Base-by-base conservation (phyloP, 768 basidiomycete genomes). In the Russula sp. region DNA sequence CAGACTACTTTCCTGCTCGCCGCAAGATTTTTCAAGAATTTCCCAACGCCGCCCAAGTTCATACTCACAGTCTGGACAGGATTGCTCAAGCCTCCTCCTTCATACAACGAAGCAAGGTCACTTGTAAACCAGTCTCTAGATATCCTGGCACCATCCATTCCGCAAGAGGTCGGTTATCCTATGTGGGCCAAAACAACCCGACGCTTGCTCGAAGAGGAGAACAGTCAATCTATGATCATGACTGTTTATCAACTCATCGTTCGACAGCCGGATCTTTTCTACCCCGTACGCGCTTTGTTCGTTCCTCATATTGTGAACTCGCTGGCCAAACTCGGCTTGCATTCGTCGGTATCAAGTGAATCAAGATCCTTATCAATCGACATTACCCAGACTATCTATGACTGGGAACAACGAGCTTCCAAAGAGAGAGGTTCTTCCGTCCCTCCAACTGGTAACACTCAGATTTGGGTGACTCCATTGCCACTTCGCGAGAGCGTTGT, bases 251-350 rank as follows among this genome's bases (percentile, higher is more conserved):
- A 95, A 66, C 84, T 99, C 59, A 88, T 99, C 62, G 88, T 93
- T 66, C 90, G 93, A 64, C 94, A 98, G 65, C 86, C 91, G 0
- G 83, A 92, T 58, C 80, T 97, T 10, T 99, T 98, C 77, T 98
- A 89, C 78, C 88, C 92, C 48, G 92, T 94, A 62, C 89, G 97
- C 48, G 89, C 92, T 3, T 79, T 97, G 10, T 98, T 98, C 75
- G 84, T 98, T 16, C 90, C 94, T 0, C 90, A 94, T 71, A 94
- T 99, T 78, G 90, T 95, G 46, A 90, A 90, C 71, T 92, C 91
- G 11, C 79, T 99, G 67, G 82, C 83, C 59, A 95, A 94, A 73
- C 81, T 98, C 7, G 94, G 94, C n/a, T 83, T 95, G 72, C 82
- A 86, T 20, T 75, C 83, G 3, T 79, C 82, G 5, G 83, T 92